A percentile compares a stretch with the other conserved stretches of the same genome.
Conservation (phyloP, 495 filamentous ascomycete species). For the Podospora sp. region DNA sequence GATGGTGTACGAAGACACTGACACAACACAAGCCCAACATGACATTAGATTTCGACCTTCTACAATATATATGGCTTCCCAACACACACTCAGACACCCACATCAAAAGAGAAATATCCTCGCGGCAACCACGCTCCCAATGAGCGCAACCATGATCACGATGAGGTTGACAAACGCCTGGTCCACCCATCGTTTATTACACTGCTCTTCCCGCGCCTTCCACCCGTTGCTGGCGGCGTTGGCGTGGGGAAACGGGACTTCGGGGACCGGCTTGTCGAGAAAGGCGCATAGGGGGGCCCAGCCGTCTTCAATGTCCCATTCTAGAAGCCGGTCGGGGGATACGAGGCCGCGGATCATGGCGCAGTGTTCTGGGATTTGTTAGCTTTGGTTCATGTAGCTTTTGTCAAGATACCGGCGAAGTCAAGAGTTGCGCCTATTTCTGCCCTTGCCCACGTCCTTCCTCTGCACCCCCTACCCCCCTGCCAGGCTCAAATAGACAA, state of each 20-base stretch:
- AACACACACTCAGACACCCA: too few relatives aligned
- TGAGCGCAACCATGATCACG: constrained; percentile 2
- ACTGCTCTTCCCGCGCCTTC: constrained; percentile 34
- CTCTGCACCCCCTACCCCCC: background rate
- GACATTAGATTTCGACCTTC: too few relatives aligned
- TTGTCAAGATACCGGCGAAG: too few relatives aligned
- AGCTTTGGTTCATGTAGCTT: background rate
- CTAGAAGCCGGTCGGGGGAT: constrained; percentile 46
- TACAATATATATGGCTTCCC: too few relatives aligned
- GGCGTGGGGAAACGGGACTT: constrained; percentile 44
- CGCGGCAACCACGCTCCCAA: background rate
- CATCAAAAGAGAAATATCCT: background rate
- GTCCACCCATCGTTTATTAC: constrained; percentile 35
- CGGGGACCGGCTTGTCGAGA: constrained; percentile 47
- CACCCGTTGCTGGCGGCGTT: constrained; percentile 32
- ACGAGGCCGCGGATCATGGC: constrained; percentile 41
- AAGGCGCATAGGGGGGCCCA: constrained; percentile 56
- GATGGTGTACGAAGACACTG: too few relatives aligned
- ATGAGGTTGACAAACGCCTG: constrained; percentile 33
- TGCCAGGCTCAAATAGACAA: too few relatives aligned
- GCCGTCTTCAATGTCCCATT: constrained; percentile 49
- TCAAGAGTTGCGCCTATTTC: background rate
- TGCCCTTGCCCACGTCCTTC: background rate
- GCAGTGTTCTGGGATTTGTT: constrained; percentile 25
- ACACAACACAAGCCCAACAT: too few relatives aligned